Evolutionary conservation across 495 filamentous ascomycete genomes (phyloP).

Genomic region (Tirmania nivea): DNA sequence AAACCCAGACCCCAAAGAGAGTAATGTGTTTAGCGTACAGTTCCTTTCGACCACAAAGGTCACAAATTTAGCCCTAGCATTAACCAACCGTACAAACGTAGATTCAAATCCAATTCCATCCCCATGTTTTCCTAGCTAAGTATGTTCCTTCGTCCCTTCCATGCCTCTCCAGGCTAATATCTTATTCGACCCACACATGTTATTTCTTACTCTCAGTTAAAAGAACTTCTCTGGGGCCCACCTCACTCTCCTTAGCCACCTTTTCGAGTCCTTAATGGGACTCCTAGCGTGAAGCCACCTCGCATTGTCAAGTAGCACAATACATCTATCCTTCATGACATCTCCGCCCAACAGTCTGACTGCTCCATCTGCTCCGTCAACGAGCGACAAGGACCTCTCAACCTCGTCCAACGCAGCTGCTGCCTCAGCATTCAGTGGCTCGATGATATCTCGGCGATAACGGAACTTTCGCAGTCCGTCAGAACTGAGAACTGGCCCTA

Average conservation of each 20-base stretch:
- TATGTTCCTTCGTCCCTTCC: too few relatives aligned
- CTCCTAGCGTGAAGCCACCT: slow-evolving; percentile 24
- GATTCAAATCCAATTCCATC: too few relatives aligned
- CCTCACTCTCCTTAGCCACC: slow-evolving; percentile 23
- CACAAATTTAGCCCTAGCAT: too few relatives aligned
- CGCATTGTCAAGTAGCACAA: slow-evolving; percentile 23
- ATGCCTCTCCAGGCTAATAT: too few relatives aligned
- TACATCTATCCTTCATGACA: slow-evolving; percentile 13
- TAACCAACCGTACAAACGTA: too few relatives aligned
- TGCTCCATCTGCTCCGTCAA: not conserved
- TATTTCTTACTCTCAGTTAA: not conserved
- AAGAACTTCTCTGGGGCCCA: slow-evolving; percentile 16
- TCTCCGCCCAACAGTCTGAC: slow-evolving; percentile 3
- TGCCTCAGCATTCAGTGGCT: slow-evolving; percentile 26
- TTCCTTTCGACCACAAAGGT: too few relatives aligned
- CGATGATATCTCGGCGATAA: slow-evolving; percentile 14
- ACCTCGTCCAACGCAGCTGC: slow-evolving; percentile 29
- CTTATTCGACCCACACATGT: too few relatives aligned
- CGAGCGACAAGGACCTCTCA: not conserved
- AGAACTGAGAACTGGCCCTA: slow-evolving; percentile 7
- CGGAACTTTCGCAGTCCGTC: slow-evolving; percentile 4
- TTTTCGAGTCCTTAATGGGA: slow-evolving; percentile 20
- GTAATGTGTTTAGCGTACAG: too few relatives aligned
- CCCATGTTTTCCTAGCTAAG: too few relatives aligned
- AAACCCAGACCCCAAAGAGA: too few relatives aligned